Conservation (phyloP, 2,329 filamentous ascomycete species). For the Trichothecium sympodiale region DNA sequence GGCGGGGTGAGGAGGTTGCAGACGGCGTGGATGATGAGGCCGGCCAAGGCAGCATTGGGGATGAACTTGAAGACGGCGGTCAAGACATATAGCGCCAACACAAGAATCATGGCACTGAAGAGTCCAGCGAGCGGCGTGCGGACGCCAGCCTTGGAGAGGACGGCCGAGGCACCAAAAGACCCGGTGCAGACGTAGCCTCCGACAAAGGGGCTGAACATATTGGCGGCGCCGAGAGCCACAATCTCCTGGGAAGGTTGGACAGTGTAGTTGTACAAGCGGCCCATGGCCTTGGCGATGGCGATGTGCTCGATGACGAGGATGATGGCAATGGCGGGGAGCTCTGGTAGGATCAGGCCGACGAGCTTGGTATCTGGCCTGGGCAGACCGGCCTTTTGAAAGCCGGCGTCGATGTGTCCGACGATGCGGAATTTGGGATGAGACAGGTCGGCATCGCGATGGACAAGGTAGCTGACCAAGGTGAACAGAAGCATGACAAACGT, state of each 20-base stretch:
- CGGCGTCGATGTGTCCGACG: constrained; percentile 53
- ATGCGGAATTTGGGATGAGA: constrained; percentile 46
- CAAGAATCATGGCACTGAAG: constrained; percentile 64
- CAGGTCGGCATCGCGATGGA: constrained; percentile 42
- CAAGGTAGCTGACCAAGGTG: constrained; percentile 58
- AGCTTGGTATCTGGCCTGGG: constrained; percentile 45
- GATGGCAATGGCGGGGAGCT: constrained; percentile 63
- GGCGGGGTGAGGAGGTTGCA: constrained; percentile 65
- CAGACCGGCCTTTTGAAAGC: constrained; percentile 53
- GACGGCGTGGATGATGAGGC: constrained; percentile 76
- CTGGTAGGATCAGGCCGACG: constrained; percentile 42
- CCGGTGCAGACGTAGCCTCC: constrained; percentile 39
- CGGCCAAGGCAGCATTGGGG: constrained; percentile 57
- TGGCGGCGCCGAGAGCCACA: constrained; percentile 66
- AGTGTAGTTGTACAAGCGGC: constrained; percentile 67
- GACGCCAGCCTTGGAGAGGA: constrained; percentile 76
- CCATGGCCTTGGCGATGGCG: constrained; percentile 74
- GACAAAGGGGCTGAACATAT: constrained; percentile 65
- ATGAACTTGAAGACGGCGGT: constrained; percentile 76
- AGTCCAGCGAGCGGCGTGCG: constrained; percentile 68
- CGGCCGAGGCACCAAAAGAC: constrained; percentile 57
- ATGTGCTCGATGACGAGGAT: constrained; percentile 76
- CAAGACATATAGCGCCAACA: constrained; percentile 68
- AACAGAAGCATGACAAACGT: constrained; percentile 68
- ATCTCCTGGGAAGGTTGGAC: constrained; percentile 72